Base-by-base conservation (phyloP, 305 asterid species). In the Vinca major region DNA sequence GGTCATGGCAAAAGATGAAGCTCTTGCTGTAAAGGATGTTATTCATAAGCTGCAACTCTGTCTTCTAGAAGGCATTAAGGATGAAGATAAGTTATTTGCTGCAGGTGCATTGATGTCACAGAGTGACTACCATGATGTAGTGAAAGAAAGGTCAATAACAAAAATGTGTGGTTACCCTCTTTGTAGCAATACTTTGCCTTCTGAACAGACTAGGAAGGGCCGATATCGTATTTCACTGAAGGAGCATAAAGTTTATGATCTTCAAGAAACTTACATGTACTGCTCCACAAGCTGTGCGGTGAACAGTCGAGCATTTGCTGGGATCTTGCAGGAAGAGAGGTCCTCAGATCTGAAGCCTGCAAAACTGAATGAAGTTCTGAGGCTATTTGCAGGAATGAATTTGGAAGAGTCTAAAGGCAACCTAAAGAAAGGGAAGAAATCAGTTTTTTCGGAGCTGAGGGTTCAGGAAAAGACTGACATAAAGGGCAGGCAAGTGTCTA, bases 211-310 rank as follows among this genome's bases (percentile, higher is more conserved):
- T 55, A 64, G 78, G 78, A 90, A 90, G 80, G 97, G 98, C 7
- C 86, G 74, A 17, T 90, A 90, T 70, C 90, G 88, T 45, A 84
- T 92, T 81, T 88, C 98, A 3, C 77, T 88, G 61, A 88, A 80
- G 87, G 97, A 92, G 83, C 97, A 92, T 74, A 88, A 80, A 72
- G 95, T 90, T 61, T 92, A 90, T 56, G 97, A 90, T 79, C 90
- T 90, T 79, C 91, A 89, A 19, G 98, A 90, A 77, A 86, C 98
- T 3, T 85, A 86, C 72, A 77, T 82, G 92, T 92, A 82, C 79
- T 90, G 98, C 84, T 87, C 95, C 49, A 75, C 84, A 19, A 64
- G 43, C 50, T 92, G 98, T 72, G 88, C 82, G 82, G 86, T 87
- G 66, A 78, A 75, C 52, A 88, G 95, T 63, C 86, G 84, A 64